phyloP scores from a whole-genome alignment of 768 basidiomycete genomes.

The Psilocybe azurescens region DNA sequence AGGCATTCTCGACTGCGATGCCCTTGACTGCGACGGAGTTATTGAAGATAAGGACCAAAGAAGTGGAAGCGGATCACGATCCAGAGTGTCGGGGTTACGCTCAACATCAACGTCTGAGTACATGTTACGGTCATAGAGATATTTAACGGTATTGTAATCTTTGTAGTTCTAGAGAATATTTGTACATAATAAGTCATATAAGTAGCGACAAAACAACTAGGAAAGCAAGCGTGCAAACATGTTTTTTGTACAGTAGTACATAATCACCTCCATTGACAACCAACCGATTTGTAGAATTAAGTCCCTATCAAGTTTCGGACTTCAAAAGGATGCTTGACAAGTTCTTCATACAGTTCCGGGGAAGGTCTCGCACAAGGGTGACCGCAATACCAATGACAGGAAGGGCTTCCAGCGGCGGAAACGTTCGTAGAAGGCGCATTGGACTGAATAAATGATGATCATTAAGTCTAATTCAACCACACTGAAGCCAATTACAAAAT shows the following conservation, averaged over 20 bases:
- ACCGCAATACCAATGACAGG: constrained; percentile 93
- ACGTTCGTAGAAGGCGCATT: constrained; percentile 92
- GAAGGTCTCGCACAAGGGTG: constrained; percentile 91
- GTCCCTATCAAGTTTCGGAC: constrained; percentile 31
- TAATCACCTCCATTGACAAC: background rate
- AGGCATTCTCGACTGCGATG: constrained; percentile 53
- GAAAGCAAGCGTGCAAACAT: constrained; percentile 20
- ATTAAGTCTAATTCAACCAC: constrained; percentile 5
- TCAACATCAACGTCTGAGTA: constrained; percentile 29
- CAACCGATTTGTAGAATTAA: constrained; percentile 12
- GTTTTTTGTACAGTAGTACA: background rate
- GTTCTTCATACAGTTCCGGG: constrained; percentile 87
- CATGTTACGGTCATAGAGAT: constrained; percentile 11
- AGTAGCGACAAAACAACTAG: constrained; percentile 16
- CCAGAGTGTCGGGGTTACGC: constrained; percentile 32
- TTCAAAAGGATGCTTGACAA: constrained; percentile 88
- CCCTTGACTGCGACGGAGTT: constrained; percentile 39
- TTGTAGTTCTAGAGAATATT: constrained; percentile 2
- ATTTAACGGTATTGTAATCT: background rate
- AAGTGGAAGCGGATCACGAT: constrained; percentile 21
- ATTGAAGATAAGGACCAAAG: constrained; percentile 32
- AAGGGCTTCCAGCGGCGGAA: constrained; percentile 88
- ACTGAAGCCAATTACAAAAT: constrained; percentile 22
- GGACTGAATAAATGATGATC: constrained; percentile 56
- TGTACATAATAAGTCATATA: constrained; percentile 16